Base-by-base conservation (phyloP, 768 basidiomycete genomes). In the Kockovaella imperatae region DNA sequence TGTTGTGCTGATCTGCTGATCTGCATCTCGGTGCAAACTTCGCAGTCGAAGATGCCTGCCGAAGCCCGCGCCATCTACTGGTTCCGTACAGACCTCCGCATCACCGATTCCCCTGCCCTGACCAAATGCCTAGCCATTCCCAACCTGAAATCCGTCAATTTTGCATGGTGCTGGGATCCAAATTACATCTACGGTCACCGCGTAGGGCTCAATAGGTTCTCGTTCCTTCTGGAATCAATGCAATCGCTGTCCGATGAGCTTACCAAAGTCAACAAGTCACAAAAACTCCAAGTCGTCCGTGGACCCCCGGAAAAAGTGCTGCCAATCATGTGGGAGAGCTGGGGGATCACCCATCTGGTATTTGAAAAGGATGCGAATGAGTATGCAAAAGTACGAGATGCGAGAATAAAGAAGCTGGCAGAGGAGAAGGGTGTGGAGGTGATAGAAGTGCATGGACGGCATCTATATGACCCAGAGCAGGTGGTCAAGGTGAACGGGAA, bases 281-380 rank as follows among this genome's bases (percentile, higher is more conserved):
- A 72, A 34, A 60, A 64, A 24, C 49, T 74, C 3, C 60, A 64
- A 31, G 71, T 73, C 2, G 49, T 73, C 3, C 51, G 70, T 5
- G 71, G 71, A 2, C 42, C 57, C 25, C 73, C 73, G 1, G 53
- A 57, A 35, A 51, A 60, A 31, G 59, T 73, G 1, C 48, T 73
- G 26, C 62, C 63, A 4, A 46, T 59, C 23, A 32, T 72, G 11
- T 69, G 60, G 50, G 55, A 63, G 31, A 54, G 62, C 15, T 74
- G 73, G 72, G 67, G 68, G 14, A 67, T 74, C 15, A 73, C 72
- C 5, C 71, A 74, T 56, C 38, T 74, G 17, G 62, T 65, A 3
- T 70, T 53, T 45, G 68, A 70, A 44, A 68, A 68, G 50, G 68
- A 67, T 56, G 42, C 42, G 20, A 66, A 73, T 54, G 59, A 57